Conservation (phyloP, 225 moss, liverwort and hornwort species). For the Physcomitrium patens region DNA sequence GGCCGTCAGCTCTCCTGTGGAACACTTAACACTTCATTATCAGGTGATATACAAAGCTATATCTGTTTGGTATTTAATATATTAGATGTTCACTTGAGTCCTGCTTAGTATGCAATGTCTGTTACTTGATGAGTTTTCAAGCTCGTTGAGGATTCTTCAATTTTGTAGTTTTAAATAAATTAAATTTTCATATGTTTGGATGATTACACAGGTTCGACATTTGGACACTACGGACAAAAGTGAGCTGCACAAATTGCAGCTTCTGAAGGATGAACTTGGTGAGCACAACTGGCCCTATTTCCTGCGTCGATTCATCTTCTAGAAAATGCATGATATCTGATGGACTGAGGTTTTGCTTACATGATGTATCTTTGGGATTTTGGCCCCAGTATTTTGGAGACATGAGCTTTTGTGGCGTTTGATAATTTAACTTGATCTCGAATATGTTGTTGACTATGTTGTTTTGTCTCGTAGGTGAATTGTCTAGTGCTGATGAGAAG, state of each 20-base stretch:
- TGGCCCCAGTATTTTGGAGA: not conserved
- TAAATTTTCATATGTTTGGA: not conserved
- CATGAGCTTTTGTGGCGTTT: not conserved
- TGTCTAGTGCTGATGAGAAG: slow-evolving; percentile 88
- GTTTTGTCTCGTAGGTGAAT: slow-evolving; percentile 54
- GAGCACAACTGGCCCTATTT: not conserved
- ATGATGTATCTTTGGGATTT: slow-evolving; percentile 1
- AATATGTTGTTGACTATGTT: slow-evolving; percentile 20
- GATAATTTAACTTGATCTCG: not conserved
- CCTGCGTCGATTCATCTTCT: no score
- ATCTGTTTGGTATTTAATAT: slow-evolving; percentile 1
- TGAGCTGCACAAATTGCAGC: slow-evolving; percentile 83
- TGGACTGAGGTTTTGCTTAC: slow-evolving; percentile 10
- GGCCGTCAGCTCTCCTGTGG: slow-evolving; percentile 83
- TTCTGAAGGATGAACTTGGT: slow-evolving; percentile 88
- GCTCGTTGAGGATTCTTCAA: not conserved
- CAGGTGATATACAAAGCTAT: slow-evolving; percentile 46
- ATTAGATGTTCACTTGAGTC: slow-evolving; percentile 4
- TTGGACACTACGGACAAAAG: slow-evolving; percentile 83
- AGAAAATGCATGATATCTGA: not conserved
- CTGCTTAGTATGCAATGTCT: slow-evolving; percentile 4
- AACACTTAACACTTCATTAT: slow-evolving; percentile 83
- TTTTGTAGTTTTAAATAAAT: not conserved
- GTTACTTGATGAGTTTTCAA: not conserved
- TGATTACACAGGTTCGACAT: slow-evolving; percentile 62